Percentiles rank a stretch among this genome's conserved stretches.
phyloP scores from a whole-genome alignment of 2,329 filamentous ascomycete genomes.

The Colletotrichum truncatum region DNA sequence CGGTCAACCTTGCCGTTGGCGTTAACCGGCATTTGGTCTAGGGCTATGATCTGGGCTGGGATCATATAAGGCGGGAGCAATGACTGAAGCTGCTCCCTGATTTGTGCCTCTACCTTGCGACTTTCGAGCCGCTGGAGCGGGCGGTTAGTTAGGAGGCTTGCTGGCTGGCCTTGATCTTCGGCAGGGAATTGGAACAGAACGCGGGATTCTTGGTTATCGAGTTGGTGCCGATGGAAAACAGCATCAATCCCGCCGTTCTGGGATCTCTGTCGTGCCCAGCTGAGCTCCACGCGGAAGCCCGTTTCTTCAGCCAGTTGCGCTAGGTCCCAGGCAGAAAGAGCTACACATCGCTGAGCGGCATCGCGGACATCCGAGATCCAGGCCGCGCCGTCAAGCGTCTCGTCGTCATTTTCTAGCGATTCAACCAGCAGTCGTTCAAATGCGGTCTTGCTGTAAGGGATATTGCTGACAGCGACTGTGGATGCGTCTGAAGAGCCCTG shows the following conservation, averaged over 20 bases:
- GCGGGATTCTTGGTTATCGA: not conserved
- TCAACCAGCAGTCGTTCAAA: constrained; percentile 32
- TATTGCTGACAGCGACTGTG: constrained; percentile 36
- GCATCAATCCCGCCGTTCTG: constrained; percentile 38
- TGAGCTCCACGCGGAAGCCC: constrained; percentile 56
- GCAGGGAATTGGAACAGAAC: constrained; percentile 5
- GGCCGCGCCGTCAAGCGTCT: not conserved
- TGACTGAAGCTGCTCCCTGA: not conserved
- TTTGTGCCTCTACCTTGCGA: not conserved
- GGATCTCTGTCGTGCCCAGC: constrained; percentile 50
- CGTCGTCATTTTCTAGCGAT: not conserved
- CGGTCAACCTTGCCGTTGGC: constrained; percentile 38
- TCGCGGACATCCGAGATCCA: not conserved
- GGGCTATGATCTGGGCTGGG: constrained; percentile 34
- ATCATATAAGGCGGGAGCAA: constrained; percentile 35
- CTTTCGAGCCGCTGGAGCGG: constrained; percentile 1
- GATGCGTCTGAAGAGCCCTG: not conserved
- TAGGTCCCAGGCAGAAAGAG: constrained; percentile 32
- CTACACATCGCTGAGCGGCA: not conserved
- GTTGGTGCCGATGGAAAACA: constrained; percentile 45
- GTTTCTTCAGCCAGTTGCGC: constrained; percentile 36
- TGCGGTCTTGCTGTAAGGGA: constrained; percentile 41
- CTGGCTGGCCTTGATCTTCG: not conserved
- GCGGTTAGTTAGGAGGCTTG: not conserved
- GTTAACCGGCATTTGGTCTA: constrained; percentile 37